phyloP scores from a whole-genome alignment of 2,329 filamentous ascomycete genomes.

The Aureobasidium sp. region DNA sequence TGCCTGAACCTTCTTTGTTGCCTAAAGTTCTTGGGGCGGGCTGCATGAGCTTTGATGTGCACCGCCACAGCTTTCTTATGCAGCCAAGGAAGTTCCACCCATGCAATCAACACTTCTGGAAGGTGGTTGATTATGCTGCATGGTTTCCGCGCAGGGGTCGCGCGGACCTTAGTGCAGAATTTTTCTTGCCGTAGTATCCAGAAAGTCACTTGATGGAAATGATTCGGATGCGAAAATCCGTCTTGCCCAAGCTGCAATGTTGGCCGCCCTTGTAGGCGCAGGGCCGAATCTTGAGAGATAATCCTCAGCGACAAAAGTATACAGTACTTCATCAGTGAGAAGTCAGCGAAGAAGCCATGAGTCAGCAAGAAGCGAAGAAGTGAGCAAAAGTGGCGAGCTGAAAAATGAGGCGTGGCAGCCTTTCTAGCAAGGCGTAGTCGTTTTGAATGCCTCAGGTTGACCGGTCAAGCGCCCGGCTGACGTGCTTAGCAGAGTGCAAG shows the following conservation, averaged over 20 bases:
- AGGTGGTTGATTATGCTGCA: neutral
- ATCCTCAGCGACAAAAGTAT: too few species aligned
- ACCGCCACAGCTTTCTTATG: neutral
- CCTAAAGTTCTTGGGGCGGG: neutral
- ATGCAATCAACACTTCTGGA: neutral
- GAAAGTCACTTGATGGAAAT: too few species aligned
- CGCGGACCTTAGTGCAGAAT: neutral
- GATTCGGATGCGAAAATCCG: too few species aligned
- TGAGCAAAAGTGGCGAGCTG: neutral
- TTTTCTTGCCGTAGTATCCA: neutral
- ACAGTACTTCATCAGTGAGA: too few species aligned
- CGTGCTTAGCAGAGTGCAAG: neutral
- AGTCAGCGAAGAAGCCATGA: neutral
- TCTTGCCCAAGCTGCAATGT: too few species aligned
- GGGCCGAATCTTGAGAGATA: too few species aligned
- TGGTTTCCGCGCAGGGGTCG: neutral
- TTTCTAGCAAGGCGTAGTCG: neutral
- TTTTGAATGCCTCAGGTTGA: conserved; percentile 6
- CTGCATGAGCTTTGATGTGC: neutral
- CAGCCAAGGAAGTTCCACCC: neutral
- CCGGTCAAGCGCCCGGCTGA: conserved; percentile 8
- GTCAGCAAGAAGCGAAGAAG: neutral
- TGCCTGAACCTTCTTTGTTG: neutral
- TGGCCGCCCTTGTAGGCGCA: too few species aligned
- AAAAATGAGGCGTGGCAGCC: neutral